phyloP scores from a whole-genome alignment of 176 grass and related monocot genomes.

The Triticum urartu region DNA sequence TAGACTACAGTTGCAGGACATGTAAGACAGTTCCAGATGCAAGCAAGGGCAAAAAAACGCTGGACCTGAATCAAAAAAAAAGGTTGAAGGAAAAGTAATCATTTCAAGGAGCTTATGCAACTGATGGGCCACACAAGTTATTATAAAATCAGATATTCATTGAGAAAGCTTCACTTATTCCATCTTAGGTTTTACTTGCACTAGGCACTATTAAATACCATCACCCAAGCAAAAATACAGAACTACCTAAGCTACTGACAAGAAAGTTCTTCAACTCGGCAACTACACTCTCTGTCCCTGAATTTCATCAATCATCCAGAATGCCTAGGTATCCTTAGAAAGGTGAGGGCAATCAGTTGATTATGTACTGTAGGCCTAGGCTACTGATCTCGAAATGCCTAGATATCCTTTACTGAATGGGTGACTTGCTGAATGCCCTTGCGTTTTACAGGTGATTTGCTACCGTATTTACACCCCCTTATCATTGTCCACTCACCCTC shows the following conservation, averaged over 20 bases:
- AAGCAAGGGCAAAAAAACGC: neutral
- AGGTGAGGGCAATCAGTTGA: neutral
- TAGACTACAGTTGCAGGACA: neutral
- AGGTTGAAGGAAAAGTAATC: neutral
- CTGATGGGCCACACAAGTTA: neutral
- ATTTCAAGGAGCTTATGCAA: constrained; percentile 2
- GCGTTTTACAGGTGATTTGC: neutral
- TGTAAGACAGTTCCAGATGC: neutral
- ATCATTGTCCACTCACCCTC: neutral
- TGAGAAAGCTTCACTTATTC: neutral
- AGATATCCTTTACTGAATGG: neutral
- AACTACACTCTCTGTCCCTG: neutral
- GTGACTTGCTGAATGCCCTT: neutral
- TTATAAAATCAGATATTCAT: neutral
- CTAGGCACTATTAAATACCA: neutral
- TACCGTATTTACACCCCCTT: neutral
- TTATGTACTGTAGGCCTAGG: neutral
- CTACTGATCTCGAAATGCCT: neutral
- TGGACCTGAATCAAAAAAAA: neutral
- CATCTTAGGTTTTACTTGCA: neutral
- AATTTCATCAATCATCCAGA: neutral
- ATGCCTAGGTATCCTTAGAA: neutral
- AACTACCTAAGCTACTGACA: neutral
- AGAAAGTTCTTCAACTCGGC: neutral
- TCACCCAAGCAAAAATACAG: neutral